Evolutionary conservation across 352 stramenopile species (phyloP).

Genomic region (Pythium brassicae): DNA sequence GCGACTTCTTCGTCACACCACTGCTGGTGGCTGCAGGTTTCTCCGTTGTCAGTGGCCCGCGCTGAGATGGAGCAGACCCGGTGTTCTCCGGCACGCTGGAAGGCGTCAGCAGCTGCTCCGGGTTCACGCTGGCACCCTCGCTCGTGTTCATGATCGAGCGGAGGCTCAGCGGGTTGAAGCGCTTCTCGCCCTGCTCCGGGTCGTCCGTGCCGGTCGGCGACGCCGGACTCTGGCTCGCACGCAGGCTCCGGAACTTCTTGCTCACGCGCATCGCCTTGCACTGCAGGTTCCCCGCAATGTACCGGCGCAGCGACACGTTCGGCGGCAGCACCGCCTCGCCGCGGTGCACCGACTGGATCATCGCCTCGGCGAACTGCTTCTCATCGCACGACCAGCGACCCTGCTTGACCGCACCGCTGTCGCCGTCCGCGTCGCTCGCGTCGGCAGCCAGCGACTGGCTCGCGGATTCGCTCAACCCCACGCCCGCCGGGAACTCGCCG

Average conservation of each 20-base stretch:
- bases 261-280: slow-evolving; percentile 64
- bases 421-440: slow-evolving; percentile 16
- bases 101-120: too few relatives aligned
- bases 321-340: slow-evolving; percentile 38
- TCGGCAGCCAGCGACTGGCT: slow-evolving; percentile 15
- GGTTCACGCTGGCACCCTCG: slow-evolving; percentile 20
- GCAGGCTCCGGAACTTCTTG: slow-evolving; percentile 58
- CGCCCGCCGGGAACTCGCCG: slow-evolving; percentile 54
- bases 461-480: slow-evolving; percentile 46
- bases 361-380: slow-evolving; percentile 47
- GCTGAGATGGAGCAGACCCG: background rate
- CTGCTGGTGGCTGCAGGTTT: background rate
- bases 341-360: slow-evolving; percentile 49
- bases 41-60: background rate
- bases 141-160: slow-evolving; percentile 69
- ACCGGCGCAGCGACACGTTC: slow-evolving; percentile 53
- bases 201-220: slow-evolving; percentile 16
- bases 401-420: slow-evolving; percentile 30
- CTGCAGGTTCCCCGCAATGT: slow-evolving; percentile 48
- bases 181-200: slow-evolving; percentile 11
- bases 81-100: too few relatives aligned
- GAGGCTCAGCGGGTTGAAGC: slow-evolving; percentile 67
- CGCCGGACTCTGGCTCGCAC: slow-evolving; percentile 18
- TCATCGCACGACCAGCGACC: slow-evolving; percentile 52
- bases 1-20: slow-evolving; percentile 23